Evolutionary conservation across 1,139 yeast genomes (phyloP).

Genomic region (Lodderomyces parapsilosis): DNA sequence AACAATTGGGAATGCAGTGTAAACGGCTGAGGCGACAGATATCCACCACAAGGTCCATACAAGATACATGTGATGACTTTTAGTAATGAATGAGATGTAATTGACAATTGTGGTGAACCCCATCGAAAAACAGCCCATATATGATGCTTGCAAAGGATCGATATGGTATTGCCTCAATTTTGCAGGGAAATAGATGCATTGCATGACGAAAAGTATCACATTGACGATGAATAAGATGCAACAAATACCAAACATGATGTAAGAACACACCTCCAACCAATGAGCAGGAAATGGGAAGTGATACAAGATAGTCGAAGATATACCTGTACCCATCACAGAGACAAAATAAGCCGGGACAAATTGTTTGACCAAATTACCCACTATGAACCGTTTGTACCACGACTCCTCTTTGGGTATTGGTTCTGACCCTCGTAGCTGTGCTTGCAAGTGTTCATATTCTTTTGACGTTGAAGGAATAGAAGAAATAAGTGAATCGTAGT

Average conservation of each 20-base stretch:
- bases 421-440: conserved; percentile 2
- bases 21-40: conserved; percentile 49
- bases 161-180: conserved; percentile 34
- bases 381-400: conserved; percentile 11
- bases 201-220: conserved; percentile 13
- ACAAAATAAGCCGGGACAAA: conserved; percentile 67
- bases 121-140: conserved; percentile 80
- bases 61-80: conserved; percentile 17
- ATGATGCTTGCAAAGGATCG: conserved; percentile 53
- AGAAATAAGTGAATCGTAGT: conserved; percentile 11
- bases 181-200: conserved; percentile 34
- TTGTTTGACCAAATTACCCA: conserved; percentile 22
- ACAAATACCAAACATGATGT: conserved; percentile 55
- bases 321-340: conserved; percentile 83
- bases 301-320: conserved; percentile 58
- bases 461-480: conserved; percentile 6
- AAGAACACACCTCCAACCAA: conserved; percentile 61
- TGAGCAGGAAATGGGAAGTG: conserved; percentile 61
- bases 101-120: conserved; percentile 67
- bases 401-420: conserved; percentile 3
- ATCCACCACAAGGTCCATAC: conserved; percentile 20
- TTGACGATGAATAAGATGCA: conserved; percentile 46
- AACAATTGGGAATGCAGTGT: conserved; percentile 57
- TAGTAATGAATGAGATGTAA: conserved; percentile 41
- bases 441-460: background rate